Evolutionary conservation across 805 yeast species (phyloP), one percentile per base, ranked within the genome.

Genomic region (Dipodascus geniculatus): DNA sequence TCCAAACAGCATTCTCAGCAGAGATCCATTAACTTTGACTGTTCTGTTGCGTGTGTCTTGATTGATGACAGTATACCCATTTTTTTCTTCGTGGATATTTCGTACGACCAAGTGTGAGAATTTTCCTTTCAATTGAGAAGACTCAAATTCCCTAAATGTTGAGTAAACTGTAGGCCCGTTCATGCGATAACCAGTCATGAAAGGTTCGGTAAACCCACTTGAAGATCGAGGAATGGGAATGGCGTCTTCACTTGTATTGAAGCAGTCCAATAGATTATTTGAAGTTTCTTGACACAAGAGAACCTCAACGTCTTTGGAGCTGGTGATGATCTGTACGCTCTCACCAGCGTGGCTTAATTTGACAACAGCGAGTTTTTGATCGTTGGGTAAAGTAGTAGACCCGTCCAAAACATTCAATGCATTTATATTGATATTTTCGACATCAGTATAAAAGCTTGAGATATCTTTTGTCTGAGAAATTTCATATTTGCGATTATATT

Each of bases 51-150:
- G 53, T 60, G 67, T 48, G 62, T 57, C 22, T 54, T 62, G 57
- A 58, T 68, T 60, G 59, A 65, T 24, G 31, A 58, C 51, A 61
- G 60, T 51, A 53, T 65, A 57, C 50, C 55, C 23, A 33, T 53
- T 17, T 33, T 52, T 44, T 1, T 65, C 65, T n/a, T 60, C 53
- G 6, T 49, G 38, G 3, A 65, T 56, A 48, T 72, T 75, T 4
- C 75, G 74, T 42, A 82, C 66, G 0, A 82, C 70, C 19, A 85
- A 68, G 42, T 74, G 70, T 51, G 79, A 82, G 60, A 71, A 83
- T 6, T 67, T 62, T 2, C 71, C 65, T 0, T 81, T 42, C 3
- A 79, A 74, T 55, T 76, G 66, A 59, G 78, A 80, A 2, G 87
- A 83, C 1, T 58, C 35, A 1, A 62, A 53, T 0, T 70, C 70